Conservation (phyloP, 441 rosid species). For the Syzygium malaccense region DNA sequence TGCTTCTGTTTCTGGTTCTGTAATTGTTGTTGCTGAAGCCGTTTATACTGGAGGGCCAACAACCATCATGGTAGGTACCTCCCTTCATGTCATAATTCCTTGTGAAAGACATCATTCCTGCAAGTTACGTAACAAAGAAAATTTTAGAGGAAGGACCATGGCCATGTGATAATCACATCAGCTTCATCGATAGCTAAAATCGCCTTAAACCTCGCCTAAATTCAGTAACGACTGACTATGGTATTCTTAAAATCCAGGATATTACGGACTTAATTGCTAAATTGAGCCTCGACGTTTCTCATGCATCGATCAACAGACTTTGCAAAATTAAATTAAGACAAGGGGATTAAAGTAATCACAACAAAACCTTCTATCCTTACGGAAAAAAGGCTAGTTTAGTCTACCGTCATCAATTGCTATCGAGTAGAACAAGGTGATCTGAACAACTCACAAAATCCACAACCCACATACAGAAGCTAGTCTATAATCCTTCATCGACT, state of each 20-base stretch:
- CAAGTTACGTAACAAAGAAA: not conserved
- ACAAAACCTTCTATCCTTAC: not conserved
- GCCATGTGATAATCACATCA: not conserved
- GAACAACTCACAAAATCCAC: not conserved
- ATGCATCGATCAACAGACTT: not conserved
- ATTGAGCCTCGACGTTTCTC: not conserved
- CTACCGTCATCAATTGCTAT: not conserved
- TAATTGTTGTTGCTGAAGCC: conserved; percentile 9
- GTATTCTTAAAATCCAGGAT: not conserved
- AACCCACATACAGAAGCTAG: not conserved
- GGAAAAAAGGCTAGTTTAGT: not conserved
- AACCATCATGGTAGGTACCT: conserved; percentile 25
- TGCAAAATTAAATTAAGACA: not conserved
- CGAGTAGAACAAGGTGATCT: not conserved
- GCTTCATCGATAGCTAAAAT: not conserved
- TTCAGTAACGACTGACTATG: not conserved
- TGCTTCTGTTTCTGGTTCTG: conserved; percentile 15
- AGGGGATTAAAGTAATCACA: not conserved
- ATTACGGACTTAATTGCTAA: not conserved
- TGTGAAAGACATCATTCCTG: conserved; percentile 41
- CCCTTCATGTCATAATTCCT: conserved; percentile 39
- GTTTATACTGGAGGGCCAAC: conserved; percentile 21
- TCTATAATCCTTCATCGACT: not conserved
- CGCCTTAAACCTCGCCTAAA: not conserved
- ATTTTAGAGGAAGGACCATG: not conserved